Conservation (phyloP, 768 basidiomycete genomes). For the Sarcodon aspratus region DNA sequence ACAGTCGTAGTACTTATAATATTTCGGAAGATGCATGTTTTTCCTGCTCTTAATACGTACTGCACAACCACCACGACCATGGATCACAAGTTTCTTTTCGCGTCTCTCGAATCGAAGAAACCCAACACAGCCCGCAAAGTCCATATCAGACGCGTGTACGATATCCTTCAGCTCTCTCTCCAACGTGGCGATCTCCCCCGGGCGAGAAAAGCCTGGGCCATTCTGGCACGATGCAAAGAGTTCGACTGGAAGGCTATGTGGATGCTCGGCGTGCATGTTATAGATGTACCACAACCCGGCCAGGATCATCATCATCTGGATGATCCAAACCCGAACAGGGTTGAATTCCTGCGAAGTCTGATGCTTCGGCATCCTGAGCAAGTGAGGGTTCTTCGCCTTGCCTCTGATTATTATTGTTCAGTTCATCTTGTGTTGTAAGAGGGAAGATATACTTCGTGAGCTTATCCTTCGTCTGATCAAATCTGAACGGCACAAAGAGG, state of each 20-base stretch:
- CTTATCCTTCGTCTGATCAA: slow-evolving; percentile 57
- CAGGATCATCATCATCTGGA: slow-evolving; percentile 14
- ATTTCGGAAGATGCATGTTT: background rate
- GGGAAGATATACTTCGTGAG: slow-evolving; percentile 66
- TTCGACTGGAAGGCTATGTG: slow-evolving; percentile 65
- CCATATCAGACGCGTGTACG: slow-evolving; percentile 65
- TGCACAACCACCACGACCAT: slow-evolving; percentile 1
- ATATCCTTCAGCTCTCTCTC: slow-evolving; percentile 60
- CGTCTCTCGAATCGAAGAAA: slow-evolving; percentile 36
- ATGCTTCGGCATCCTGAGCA: slow-evolving; percentile 60
- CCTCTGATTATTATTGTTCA: background rate
- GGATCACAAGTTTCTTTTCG: slow-evolving; percentile 48
- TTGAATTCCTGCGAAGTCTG: slow-evolving; percentile 58
- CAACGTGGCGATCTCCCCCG: slow-evolving; percentile 53
- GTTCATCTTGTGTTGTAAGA: slow-evolving; percentile 28
- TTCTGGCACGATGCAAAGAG: slow-evolving; percentile 70
- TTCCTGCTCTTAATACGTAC: background rate
- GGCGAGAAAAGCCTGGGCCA: slow-evolving; percentile 62
- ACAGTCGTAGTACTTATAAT: background rate
- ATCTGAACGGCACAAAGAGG: slow-evolving; percentile 46
- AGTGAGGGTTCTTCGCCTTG: slow-evolving; percentile 35
- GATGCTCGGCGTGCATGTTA: slow-evolving; percentile 51
- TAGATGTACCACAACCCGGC: slow-evolving; percentile 19
- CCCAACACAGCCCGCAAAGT: slow-evolving; percentile 49
- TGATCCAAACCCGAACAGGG: slow-evolving; percentile 21